These are phyloP conservation scores for Phycomyces nitens DNA, from an alignment of 192 early-diverging fungal genomes.

Conservation along the genomic window DNA sequence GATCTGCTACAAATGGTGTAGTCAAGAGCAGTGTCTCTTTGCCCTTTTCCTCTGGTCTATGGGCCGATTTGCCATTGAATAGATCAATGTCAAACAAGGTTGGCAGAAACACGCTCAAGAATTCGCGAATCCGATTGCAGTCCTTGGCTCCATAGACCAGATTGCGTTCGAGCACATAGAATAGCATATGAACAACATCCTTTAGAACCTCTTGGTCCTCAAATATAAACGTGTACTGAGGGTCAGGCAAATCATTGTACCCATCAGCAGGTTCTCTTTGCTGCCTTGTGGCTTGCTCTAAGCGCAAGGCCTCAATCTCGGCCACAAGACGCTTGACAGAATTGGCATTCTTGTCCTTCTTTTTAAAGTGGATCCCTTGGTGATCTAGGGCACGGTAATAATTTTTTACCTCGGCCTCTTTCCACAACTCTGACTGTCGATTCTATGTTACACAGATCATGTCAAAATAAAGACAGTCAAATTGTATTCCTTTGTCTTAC, in stretches of 20 bases:
- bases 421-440: conserved; percentile 93
- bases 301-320: conserved; percentile 36
- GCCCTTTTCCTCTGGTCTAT: conserved; percentile 29
- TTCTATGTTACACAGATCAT: conserved; percentile 48
- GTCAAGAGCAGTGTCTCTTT: conserved; percentile 16
- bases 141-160: conserved; percentile 50
- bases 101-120: conserved; percentile 68
- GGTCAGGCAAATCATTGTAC: not conserved
- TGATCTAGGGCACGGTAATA: conserved; percentile 94
- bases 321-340: not conserved
- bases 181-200: conserved; percentile 72
- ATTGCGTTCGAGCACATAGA: conserved; percentile 62
- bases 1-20: conserved; percentile 16
- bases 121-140: conserved; percentile 69
- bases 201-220: conserved; percentile 67
- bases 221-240: conserved; percentile 41
- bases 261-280: not conserved
- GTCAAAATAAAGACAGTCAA: not conserved
- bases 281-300: not conserved
- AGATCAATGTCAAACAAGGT: conserved; percentile 56
- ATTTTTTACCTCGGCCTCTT: conserved; percentile 87
- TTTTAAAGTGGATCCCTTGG: conserved; percentile 87
- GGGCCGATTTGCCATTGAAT: conserved; percentile 19
- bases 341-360: conserved; percentile 65
- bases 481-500: conserved; percentile 32